These are phyloP conservation scores for Turnera subulata DNA, from an alignment of 345 rosid genomes.

Conservation along the genomic window DNA sequence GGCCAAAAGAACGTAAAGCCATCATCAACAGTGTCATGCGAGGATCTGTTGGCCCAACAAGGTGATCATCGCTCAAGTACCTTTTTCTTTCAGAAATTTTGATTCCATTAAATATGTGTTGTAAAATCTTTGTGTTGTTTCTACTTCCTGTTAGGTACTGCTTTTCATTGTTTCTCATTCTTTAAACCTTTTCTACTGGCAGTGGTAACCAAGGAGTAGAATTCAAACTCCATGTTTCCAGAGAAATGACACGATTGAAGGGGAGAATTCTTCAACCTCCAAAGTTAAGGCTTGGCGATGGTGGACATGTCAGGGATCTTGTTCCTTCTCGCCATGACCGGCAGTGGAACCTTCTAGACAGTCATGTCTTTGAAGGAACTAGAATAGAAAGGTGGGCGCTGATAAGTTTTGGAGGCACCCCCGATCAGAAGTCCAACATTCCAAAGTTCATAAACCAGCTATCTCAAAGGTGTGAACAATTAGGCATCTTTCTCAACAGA, in stretches of 20 bases:
- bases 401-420: slow-evolving; percentile 79
- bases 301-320: slow-evolving; percentile 52
- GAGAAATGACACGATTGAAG: slow-evolving; percentile 73
- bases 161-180: slow-evolving; percentile 6
- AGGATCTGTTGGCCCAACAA: slow-evolving; percentile 84
- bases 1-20: slow-evolving; percentile 78
- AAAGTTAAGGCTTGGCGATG: slow-evolving; percentile 80
- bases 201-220: slow-evolving; percentile 71
- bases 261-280: slow-evolving; percentile 95
- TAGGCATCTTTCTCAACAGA: slow-evolving; percentile 77
- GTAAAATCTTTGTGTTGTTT: no score
- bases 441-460: slow-evolving; percentile 77
- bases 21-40: slow-evolving; percentile 71
- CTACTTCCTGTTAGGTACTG: background rate
- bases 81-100: no score
- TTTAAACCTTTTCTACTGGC: slow-evolving; percentile 22
- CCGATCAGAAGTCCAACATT: slow-evolving; percentile 66
- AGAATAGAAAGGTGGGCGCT: slow-evolving; percentile 80
- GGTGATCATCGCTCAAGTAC: no score
- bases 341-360: slow-evolving; percentile 72
- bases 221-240: slow-evolving; percentile 69
- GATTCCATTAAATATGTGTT: no score
- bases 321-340: slow-evolving; percentile 66
- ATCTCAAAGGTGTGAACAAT: slow-evolving; percentile 81
- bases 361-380: slow-evolving; percentile 69